Percentiles rank a stretch among this genome's conserved stretches.
phyloP scores from a whole-genome alignment of 768 basidiomycete species.

The Trametes villosa region DNA sequence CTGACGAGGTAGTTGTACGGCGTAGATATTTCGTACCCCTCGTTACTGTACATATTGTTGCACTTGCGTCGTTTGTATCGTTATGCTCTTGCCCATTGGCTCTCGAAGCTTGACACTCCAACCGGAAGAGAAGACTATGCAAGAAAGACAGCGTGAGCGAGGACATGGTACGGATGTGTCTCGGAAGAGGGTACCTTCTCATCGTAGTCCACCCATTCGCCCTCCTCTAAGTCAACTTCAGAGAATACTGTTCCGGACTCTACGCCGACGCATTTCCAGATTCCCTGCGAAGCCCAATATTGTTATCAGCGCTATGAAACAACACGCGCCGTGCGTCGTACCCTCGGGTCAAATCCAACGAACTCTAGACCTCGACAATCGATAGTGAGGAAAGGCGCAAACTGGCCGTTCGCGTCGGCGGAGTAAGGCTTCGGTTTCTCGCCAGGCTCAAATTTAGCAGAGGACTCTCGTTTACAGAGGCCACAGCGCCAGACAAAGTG shows the following conservation, averaged over 20 bases:
- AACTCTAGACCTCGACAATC: slow-evolving; percentile 92
- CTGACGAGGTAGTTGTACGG: no score
- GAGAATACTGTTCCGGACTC: slow-evolving; percentile 59
- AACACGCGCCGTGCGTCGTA: slow-evolving; percentile 39
- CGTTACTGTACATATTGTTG: not conserved
- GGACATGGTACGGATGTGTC: not conserved
- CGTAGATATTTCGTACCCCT: not conserved
- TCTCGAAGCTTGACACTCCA: slow-evolving; percentile 67
- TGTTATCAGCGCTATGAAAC: not conserved
- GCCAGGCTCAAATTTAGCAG: slow-evolving; percentile 73
- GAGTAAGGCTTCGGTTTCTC: slow-evolving; percentile 58
- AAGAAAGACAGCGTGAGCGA: slow-evolving; percentile 12
- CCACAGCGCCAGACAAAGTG: slow-evolving; percentile 85
- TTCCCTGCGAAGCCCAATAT: slow-evolving; percentile 53
- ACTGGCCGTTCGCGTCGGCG: slow-evolving; percentile 60
- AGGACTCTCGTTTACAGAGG: slow-evolving; percentile 78
- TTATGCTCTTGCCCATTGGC: slow-evolving; percentile 69
- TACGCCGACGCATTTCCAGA: slow-evolving; percentile 74
- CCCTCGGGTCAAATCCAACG: slow-evolving; percentile 72
- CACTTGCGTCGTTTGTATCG: not conserved
- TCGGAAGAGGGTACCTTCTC: slow-evolving; percentile 66
- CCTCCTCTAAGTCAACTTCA: slow-evolving; percentile 67
- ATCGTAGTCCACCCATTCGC: slow-evolving; percentile 88
- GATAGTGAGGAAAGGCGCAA: slow-evolving; percentile 67
- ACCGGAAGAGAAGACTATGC: slow-evolving; percentile 64